These are phyloP conservation scores for Plicaturopsis crispa DNA, from an alignment of 768 basidiomycete genomes.

Conservation along the genomic window DNA sequence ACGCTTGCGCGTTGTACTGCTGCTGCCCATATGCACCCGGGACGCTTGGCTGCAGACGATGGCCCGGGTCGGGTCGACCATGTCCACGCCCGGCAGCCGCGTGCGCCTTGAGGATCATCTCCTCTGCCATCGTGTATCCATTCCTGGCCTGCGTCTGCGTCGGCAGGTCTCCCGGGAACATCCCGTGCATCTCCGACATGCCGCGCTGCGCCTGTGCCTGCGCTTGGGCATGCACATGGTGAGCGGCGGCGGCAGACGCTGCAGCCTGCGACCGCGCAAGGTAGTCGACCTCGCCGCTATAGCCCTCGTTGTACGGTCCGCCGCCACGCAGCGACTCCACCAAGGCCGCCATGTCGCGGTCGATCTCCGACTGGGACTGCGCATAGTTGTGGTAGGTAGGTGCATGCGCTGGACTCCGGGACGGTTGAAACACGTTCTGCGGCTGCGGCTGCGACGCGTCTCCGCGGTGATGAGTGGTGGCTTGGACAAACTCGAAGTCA, in stretches of 20 bases:
- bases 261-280: slow-evolving; percentile 1
- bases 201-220: slow-evolving; percentile 12
- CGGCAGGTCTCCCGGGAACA: no score
- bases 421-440: no score
- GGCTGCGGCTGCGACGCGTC: slow-evolving; percentile 5
- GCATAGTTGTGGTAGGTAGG: slow-evolving; percentile 1
- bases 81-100: slow-evolving; percentile 17
- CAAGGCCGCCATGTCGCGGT: slow-evolving; percentile 31
- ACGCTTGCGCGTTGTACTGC: neutral
- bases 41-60: no score
- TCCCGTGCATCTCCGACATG: no score
- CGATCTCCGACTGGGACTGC: slow-evolving; percentile 11
- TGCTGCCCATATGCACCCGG: neutral
- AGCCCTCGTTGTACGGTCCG: slow-evolving; percentile 1
- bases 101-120: slow-evolving; percentile 56
- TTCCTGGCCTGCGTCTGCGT: slow-evolving; percentile 30
- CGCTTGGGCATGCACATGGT: slow-evolving; percentile 15
- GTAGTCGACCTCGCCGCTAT: slow-evolving; percentile 8
- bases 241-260: slow-evolving; percentile 2
- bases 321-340: slow-evolving; percentile 24
- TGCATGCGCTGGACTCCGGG: slow-evolving; percentile 4
- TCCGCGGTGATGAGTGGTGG: neutral
- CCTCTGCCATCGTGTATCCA: slow-evolving; percentile 65
- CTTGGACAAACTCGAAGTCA: no score
- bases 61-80: no score